A percentile compares a stretch with the other conserved stretches of the same genome.
These are phyloP conservation scores for Trichoderma brevicompactum DNA, from an alignment of 2,329 filamentous ascomycete genomes.

Conservation along the genomic window DNA sequence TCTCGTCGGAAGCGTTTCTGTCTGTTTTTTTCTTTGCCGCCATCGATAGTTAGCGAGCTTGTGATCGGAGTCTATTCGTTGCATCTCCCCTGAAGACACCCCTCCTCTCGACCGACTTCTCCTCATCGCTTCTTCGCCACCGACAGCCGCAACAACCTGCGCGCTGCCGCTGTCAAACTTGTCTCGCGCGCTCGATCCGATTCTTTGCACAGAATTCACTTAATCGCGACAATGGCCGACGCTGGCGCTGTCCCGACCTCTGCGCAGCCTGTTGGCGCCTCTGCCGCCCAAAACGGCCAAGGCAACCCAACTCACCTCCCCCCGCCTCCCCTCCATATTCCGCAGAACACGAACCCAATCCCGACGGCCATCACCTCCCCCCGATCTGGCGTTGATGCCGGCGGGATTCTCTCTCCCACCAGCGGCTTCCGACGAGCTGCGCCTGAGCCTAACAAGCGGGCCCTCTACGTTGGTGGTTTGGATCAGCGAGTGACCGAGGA, in stretches of 20 bases:
- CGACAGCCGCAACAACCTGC: constrained; percentile 24
- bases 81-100: constrained; percentile 16
- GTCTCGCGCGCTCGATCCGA: constrained; percentile 14
- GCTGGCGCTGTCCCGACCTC: constrained; percentile 65
- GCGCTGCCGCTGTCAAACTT: constrained; percentile 8
- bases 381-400: constrained; percentile 68
- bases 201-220: not conserved
- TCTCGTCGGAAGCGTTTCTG: not conserved
- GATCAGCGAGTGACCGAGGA: constrained; percentile 96
- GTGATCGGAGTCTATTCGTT: constrained; percentile 22
- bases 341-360: constrained; percentile 94
- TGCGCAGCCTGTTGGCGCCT: constrained; percentile 69
- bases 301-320: constrained; percentile 78
- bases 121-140: constrained; percentile 19
- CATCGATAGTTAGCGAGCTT: constrained; percentile 18
- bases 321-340: constrained; percentile 89
- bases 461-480: constrained; percentile 91
- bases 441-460: constrained; percentile 97
- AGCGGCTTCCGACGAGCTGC: constrained; percentile 88
- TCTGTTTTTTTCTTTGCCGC: not conserved
- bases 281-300: constrained; percentile 73
- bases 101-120: constrained; percentile 29
- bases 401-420: constrained; percentile 79
- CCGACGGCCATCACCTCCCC: constrained; percentile 91
- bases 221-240: constrained; percentile 71